Base-by-base conservation (phyloP, 2,329 filamentous ascomycete species). In the Emergomyces orientalis region DNA sequence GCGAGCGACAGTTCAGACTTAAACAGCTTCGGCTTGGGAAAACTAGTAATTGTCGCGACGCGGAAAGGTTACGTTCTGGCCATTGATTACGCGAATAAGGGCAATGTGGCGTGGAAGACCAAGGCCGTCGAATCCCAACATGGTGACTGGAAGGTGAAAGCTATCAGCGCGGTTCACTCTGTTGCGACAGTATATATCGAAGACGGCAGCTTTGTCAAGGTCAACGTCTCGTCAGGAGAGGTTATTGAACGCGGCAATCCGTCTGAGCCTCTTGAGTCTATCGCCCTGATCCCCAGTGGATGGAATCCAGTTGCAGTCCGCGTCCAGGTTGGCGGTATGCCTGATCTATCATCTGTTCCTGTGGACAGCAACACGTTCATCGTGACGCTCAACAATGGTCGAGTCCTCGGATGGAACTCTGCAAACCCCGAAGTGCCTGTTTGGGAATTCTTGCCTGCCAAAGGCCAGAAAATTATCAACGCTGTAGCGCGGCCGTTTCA, bases 1-100 rank as follows among this genome's bases (percentile, higher is more conserved):
- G 68, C 76, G 7, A 76, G 76, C 32, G 84, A 86, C 39, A 83
- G 83, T 0, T 80, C 82, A 9, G 77, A 80, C 19, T 65, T 78
- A 22, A 71, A 74, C 56, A 85, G 82, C 47, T 97, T 97, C 73
- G 93, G 93, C 4, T 93, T 97, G 76, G 88, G 90, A 74, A 96
- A 96, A 76, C 79, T 93, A 39, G 84, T 92, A 6, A 80, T 97
- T 63, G 79, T 96, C 59, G 91, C 88, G 6, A 96, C 92, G 1
- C 82, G 85, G 62, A 87, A 86, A 63, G 92, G 92, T 17, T 87
- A 89, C 67, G 77, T 97, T 22, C 88, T 92, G 67, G 90, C 88
- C 2, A 79, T 99, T 25, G 87, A 96, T 73, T 85, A 87, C 41
- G 90, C 87, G 30, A 87, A 86, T 64, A 81, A 88, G 14, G 91